These are phyloP conservation scores for Dryadomyces quercus-mongolicae DNA, from an alignment of 2,329 filamentous ascomycete species.

Conservation along the genomic window DNA sequence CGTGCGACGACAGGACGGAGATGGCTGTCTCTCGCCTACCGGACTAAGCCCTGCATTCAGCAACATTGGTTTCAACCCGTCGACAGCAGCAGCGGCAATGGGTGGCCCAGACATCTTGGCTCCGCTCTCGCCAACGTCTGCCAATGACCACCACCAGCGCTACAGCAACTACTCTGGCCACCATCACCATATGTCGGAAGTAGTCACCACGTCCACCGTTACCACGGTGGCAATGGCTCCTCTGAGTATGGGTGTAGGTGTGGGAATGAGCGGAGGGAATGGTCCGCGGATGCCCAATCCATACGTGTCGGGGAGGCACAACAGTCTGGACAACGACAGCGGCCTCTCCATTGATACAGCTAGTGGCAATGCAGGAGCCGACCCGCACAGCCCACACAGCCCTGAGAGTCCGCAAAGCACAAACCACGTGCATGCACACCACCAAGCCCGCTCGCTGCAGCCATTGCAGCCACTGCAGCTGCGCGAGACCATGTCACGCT, in stretches of 20 bases:
- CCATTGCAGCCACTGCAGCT: conserved; percentile 43
- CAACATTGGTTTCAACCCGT: conserved; percentile 49
- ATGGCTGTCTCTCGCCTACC: conserved; percentile 49
- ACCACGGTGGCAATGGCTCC: not conserved
- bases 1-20: conserved; percentile 48
- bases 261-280: conserved; percentile 4
- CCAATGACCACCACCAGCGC: conserved; percentile 26
- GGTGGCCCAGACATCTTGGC: conserved; percentile 43
- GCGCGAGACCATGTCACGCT: conserved; percentile 42
- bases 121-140: conserved; percentile 41
- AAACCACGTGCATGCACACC: conserved; percentile 17
- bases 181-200: too few relatives aligned
- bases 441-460: conserved; percentile 34
- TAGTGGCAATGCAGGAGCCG: not conserved
- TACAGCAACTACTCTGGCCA: conserved; percentile 37
- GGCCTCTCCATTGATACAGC: conserved; percentile 14
- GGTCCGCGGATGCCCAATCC: conserved; percentile 34
- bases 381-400: not conserved
- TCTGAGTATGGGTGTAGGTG: not conserved
- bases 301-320: conserved; percentile 32
- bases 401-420: not conserved
- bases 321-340: conserved; percentile 31
- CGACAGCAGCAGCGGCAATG: conserved; percentile 26
- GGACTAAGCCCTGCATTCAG: conserved; percentile 57
- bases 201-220: not conserved